phyloP scores from a whole-genome alignment of 495 filamentous ascomycete genomes.

The Neurospora sp. region DNA sequence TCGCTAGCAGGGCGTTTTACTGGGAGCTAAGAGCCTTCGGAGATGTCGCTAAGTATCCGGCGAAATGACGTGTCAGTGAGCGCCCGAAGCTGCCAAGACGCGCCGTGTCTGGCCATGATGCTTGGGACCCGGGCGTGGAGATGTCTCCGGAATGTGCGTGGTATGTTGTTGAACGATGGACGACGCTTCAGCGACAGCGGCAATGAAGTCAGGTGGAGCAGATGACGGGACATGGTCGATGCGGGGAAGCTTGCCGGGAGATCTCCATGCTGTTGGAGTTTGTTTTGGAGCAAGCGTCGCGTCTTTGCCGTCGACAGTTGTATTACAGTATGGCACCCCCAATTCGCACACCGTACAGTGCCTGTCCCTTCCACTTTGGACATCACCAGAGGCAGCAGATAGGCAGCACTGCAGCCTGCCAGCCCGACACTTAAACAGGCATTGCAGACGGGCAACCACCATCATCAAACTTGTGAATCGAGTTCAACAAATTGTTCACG shows the following conservation, averaged over 20 bases:
- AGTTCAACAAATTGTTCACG: not conserved
- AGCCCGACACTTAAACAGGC: not conserved
- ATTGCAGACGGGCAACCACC: not conserved
- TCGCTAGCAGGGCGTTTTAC: not conserved
- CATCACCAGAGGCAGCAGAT: not conserved
- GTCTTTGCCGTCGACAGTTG: not conserved
- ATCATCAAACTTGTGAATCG: not conserved
- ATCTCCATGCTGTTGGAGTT: not conserved
- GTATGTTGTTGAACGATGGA: not conserved
- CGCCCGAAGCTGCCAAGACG: not conserved
- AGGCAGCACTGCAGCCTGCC: not conserved
- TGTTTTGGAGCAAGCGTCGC: not conserved
- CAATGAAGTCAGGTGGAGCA: not conserved
- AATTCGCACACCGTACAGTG: not conserved
- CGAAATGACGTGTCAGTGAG: not conserved
- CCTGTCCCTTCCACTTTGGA: not conserved
- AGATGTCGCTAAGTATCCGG: not conserved
- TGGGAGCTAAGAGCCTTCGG: not conserved
- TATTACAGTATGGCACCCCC: not conserved
- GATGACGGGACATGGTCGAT: not conserved
- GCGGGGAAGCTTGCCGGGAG: not conserved
- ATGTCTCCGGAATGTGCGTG: not conserved
- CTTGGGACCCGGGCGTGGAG: not conserved
- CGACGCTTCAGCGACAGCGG: not conserved
- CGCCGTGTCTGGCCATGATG: not conserved